These are phyloP conservation scores for Pseudozyma sp. DNA, from an alignment of 1,284 basidiomycete species.

Conservation along the genomic window DNA sequence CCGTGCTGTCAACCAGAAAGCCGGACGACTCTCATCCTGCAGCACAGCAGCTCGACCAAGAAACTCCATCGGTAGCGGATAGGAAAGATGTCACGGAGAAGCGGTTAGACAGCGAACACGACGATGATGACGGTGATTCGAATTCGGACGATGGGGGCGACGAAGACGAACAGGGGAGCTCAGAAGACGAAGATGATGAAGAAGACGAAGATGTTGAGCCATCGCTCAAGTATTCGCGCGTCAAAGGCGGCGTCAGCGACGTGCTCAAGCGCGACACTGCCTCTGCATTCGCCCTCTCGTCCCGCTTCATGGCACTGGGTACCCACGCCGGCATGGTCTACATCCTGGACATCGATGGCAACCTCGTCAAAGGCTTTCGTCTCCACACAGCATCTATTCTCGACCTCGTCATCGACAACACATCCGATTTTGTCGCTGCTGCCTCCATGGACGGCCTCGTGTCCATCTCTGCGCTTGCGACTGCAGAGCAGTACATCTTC, in stretches of 20 bases:
- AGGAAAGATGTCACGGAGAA: constrained; percentile 6
- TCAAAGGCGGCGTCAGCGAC: constrained; percentile 80
- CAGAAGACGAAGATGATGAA: constrained; percentile 14
- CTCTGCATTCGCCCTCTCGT: constrained; percentile 74
- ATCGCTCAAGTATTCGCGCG: constrained; percentile 87
- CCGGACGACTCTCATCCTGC: too few relatives aligned
- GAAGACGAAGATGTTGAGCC: constrained; percentile 56
- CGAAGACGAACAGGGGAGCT: constrained; percentile 37
- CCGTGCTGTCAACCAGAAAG: too few relatives aligned
- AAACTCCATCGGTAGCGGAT: neutral
- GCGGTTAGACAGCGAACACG: constrained; percentile 11
- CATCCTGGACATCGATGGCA: constrained; percentile 82
- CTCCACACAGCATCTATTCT: constrained; percentile 90
- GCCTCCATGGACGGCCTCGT: constrained; percentile 96
- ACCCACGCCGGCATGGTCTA: constrained; percentile 93
- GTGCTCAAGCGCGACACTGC: constrained; percentile 84
- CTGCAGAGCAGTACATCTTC: constrained; percentile 83
- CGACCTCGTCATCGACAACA: constrained; percentile 85
- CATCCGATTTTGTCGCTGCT: constrained; percentile 89
- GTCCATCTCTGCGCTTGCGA: constrained; percentile 84
- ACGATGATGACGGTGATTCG: constrained; percentile 5
- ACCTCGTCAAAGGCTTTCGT: constrained; percentile 88
- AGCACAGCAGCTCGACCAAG: neutral
- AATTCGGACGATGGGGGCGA: constrained; percentile 14
- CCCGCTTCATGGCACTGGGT: constrained; percentile 77